These are phyloP conservation scores for Globisporangium alternatum DNA, from an alignment of 352 stramenopile genomes.

Conservation along the genomic window DNA sequence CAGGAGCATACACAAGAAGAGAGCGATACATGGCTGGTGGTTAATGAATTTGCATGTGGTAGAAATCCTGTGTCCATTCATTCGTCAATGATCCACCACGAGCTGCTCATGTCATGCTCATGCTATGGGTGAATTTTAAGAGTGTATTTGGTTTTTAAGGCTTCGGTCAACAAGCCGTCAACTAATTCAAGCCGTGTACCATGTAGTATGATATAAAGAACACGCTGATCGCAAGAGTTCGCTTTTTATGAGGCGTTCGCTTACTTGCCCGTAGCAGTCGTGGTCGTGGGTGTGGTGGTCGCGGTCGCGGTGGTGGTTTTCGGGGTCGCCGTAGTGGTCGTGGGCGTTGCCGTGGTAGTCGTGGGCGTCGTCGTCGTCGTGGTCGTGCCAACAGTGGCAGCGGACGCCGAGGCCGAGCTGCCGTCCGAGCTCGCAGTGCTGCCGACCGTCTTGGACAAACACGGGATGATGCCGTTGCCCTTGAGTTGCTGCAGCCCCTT, in stretches of 20 bases:
- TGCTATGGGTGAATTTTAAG: not conserved
- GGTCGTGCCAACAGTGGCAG: slow-evolving; percentile 17
- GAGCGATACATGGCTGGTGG: not conserved
- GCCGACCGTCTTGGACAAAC: slow-evolving; percentile 44
- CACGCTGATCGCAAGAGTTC: not conserved
- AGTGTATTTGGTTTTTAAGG: slow-evolving; percentile 3
- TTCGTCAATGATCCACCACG: not conserved
- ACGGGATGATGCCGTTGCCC: slow-evolving; percentile 73
- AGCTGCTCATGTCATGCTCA: not conserved
- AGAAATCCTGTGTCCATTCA: not conserved
- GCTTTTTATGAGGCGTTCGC: not conserved
- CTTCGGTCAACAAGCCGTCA: not conserved
- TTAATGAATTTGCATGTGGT: not conserved
- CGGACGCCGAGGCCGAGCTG: slow-evolving; percentile 22
- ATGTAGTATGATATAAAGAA: slow-evolving; percentile 8
- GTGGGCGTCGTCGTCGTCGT: slow-evolving; percentile 25
- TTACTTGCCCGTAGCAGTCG: not conserved
- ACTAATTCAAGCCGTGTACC: not conserved
- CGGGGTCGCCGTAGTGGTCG: slow-evolving; percentile 18
- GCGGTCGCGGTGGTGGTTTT: slow-evolving; percentile 5
- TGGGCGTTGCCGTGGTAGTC: slow-evolving; percentile 12
- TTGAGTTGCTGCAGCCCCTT: slow-evolving; percentile 57
- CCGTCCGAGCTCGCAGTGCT: slow-evolving; percentile 25
- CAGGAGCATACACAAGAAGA: not conserved
- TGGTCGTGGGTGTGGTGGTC: not conserved